These are phyloP conservation scores for Sphaerulina musiva DNA, from an alignment of 2,329 filamentous ascomycete species.

Conservation along the genomic window DNA sequence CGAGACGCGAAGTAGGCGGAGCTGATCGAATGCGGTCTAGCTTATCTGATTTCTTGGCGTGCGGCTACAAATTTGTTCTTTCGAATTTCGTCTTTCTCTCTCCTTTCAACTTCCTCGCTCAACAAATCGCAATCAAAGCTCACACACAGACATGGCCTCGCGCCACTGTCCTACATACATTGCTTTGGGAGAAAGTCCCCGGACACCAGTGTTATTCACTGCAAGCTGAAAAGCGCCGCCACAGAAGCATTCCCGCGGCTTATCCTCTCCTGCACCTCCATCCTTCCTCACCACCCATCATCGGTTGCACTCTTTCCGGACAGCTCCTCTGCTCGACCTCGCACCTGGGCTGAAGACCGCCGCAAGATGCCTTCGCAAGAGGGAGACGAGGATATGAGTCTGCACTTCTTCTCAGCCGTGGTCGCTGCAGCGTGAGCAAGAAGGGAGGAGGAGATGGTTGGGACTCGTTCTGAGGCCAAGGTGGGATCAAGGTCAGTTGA, in stretches of 20 bases:
- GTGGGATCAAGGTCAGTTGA: conserved; percentile 45
- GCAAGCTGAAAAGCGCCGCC: conserved; percentile 97
- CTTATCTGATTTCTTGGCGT: background rate
- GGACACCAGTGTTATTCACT: conserved; percentile 59
- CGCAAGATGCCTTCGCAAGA: conserved; percentile 20
- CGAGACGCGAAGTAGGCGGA: too few species aligned
- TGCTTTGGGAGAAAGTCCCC: conserved; percentile 99
- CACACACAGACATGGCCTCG: conserved; percentile 64
- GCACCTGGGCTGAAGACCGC: conserved; percentile 39
- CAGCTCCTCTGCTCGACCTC: conserved; percentile 33
- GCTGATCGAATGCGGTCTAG: too few species aligned
- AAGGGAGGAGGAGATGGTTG: conserved; percentile 33
- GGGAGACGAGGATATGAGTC: conserved; percentile 86
- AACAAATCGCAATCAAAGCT: conserved; percentile 99
- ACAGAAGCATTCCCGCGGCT: conserved; percentile 89
- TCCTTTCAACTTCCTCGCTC: conserved; percentile 74
- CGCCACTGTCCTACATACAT: conserved; percentile 37
- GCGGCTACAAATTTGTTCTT: conserved; percentile 43
- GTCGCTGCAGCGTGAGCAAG: conserved; percentile 31
- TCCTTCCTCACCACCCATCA: conserved; percentile 44
- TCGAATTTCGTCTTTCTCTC: conserved; percentile 28
- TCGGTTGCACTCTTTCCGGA: conserved; percentile 46
- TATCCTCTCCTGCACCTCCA: conserved; percentile 56
- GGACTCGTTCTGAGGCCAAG: conserved; percentile 33
- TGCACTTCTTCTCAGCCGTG: conserved; percentile 44